Base-by-base conservation (phyloP, 1,284 basidiomycete genomes). In the Agaricales sp. region DNA sequence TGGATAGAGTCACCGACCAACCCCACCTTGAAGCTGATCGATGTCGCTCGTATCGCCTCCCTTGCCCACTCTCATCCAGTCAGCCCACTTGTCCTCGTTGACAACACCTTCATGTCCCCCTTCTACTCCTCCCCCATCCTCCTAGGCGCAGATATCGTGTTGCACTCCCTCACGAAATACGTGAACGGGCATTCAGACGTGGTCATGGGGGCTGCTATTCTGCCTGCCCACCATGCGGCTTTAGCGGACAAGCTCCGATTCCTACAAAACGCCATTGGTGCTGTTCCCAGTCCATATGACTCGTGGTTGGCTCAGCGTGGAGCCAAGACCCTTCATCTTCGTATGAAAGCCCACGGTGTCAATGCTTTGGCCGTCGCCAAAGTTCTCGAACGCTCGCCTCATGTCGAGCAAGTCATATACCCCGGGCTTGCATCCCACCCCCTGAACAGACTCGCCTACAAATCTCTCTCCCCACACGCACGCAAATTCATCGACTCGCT, bases 1-100 rank as follows among this genome's bases (percentile, higher is more conserved):
- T 98, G 93, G 93, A 82, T 97, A 61, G 94, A 99, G 67, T 78
- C 89, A 0, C 95, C 94, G 0, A 97, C 93, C 13, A 98, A 98
- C 68, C 95, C 95, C 0, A 92, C 91, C 0, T 80, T 98, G 11
- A 81, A 85, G n/a, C 68, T 96, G 26, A 81, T 94, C 52, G 82
- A 91, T 61, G 82, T 94, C 59, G 62, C 73, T 1, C 73, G 78
- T 50, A 75, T 93, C 53, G 73, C 75, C 37, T 63, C 73, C 24
- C 68, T 93, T 53, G 78, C 75, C 2, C 76, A 66, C 63, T 60
- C 73, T n/a, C 71, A 79, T 61, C 66, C 81, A 48, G 66, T 80
- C 45, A 55, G 68, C n/a, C 78, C 79, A 23, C 69, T 92, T 16
- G 75, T 95, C n/a, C 76, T 93, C 45, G 86, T 96, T 47, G 92